Evolutionary conservation across 2,329 filamentous ascomycete species (phyloP), one percentile per base, ranked within the genome.

Genomic region (Cladophialophora bantiana): DNA sequence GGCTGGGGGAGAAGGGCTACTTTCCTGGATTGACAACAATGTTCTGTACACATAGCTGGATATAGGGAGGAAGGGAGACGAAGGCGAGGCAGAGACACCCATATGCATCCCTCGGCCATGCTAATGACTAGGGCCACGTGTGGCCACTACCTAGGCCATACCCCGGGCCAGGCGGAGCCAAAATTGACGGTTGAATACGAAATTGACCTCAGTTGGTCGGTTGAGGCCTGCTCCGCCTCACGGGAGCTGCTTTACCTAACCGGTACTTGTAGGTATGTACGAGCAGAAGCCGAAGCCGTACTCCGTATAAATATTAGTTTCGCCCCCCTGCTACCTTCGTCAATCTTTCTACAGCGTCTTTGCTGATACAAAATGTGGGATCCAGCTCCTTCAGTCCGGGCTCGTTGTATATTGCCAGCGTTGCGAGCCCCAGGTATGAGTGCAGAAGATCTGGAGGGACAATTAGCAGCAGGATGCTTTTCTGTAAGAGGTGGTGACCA

Each of bases 381-480:
- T 98, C 93, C 57, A 97, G 84, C 20, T 82, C 79, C 69, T 89
- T 90, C 42, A 98, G 76, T 0, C 86, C 86, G 0, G 84, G 77
- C 71, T 96, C 91, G 7, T 88, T 87, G 77, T 93, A 86, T 15
- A 92, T 85, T 0, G 90, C 88, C 45, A 99, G 82, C 0, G 91
- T 90, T 1, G 93, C 91, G 38, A 98, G 85, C 0, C 93, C 95
- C 35, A 98, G 85, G 76, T 94, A 97, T 0, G 91, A 91, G 76
- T 99, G 95, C 72, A 96, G 92, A 32, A 98, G 83, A 78, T 92
- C 90, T 80, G 56, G 26, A 55, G 52, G 58, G 18, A 64, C 58
- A 42, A 66, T 64, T 80, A 78, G 59, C 55, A 50, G n/a, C 55
- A 50, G n/a, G 26, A 7, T 20, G 35, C n/a, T 15, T 12, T 31